phyloP scores from a whole-genome alignment of 1,284 basidiomycete species.

The Amylostereum areolatum region DNA sequence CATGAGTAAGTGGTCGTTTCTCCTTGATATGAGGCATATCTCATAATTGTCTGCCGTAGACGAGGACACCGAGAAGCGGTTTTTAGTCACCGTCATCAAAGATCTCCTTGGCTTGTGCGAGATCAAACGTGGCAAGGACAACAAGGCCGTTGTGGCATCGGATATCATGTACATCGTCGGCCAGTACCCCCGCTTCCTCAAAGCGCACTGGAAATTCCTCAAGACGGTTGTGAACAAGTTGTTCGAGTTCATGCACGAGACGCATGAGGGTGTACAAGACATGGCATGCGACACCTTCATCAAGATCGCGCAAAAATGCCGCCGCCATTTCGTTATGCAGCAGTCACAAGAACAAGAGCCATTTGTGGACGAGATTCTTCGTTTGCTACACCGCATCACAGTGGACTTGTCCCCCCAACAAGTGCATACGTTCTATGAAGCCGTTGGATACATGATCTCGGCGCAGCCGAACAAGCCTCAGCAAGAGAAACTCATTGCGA shows the following conservation, averaged over 20 bases:
- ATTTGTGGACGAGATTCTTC: conserved; percentile 97
- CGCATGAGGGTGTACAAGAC: conserved; percentile 99
- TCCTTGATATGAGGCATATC: conserved; percentile 4
- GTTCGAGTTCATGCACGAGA: conserved; percentile 99
- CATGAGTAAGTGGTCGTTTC: conserved; percentile 72
- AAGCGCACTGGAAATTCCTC: conserved; percentile 99
- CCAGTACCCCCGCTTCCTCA: conserved; percentile 98
- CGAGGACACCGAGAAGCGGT: conserved; percentile 98
- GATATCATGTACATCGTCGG: conserved; percentile 99
- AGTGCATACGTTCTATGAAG: conserved; percentile 97
- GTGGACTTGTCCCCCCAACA: conserved; percentile 94
- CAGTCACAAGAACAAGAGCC: conserved; percentile 97
- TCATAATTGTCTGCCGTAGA: conserved; percentile 41
- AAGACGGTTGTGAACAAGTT: conserved; percentile 99
- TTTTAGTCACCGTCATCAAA: conserved; percentile 99
- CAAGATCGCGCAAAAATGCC: conserved; percentile 99
- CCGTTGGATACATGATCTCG: conserved; percentile 99
- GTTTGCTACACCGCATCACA: conserved; percentile 90
- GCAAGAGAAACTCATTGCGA: conserved; percentile 92
- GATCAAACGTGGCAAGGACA: conserved; percentile 99
- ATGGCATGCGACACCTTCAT: conserved; percentile 99
- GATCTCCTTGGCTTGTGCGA: conserved; percentile 95
- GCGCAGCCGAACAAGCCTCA: conserved; percentile 97
- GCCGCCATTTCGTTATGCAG: conserved; percentile 98
- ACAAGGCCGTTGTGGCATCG: conserved; percentile 99